These are phyloP conservation scores for Protomyces arabidopsidicola DNA, from an alignment of 1,139 yeast genomes.

Conservation along the genomic window DNA sequence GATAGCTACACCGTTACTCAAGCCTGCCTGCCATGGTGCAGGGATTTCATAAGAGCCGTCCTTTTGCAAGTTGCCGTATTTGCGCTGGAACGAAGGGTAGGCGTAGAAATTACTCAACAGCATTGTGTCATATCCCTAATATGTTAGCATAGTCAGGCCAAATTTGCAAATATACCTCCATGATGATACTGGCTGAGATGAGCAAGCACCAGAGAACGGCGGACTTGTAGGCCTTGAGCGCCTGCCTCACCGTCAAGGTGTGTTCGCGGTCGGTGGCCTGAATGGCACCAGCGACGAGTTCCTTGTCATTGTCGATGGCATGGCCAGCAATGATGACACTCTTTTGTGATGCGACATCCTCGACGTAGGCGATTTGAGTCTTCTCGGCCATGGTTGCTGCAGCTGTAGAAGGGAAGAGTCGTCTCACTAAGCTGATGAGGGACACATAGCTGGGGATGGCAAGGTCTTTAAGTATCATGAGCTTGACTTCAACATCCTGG, in stretches of 20 bases:
- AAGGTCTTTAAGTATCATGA: background rate
- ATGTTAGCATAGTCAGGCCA: background rate
- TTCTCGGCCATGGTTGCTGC: background rate
- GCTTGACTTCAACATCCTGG: background rate
- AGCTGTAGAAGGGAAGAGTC: background rate
- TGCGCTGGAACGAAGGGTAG: constrained; percentile 43
- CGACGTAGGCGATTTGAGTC: background rate
- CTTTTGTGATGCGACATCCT: background rate
- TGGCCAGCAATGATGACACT: background rate
- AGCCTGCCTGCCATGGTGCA: constrained; percentile 48
- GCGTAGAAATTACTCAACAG: constrained; percentile 46
- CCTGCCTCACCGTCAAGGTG: constrained; percentile 8
- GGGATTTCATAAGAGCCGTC: constrained; percentile 39
- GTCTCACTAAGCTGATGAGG: background rate
- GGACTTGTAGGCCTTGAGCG: constrained; percentile 37
- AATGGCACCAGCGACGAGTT: background rate
- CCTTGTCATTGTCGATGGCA: background rate
- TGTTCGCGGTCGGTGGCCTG: constrained; percentile 11
- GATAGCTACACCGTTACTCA: constrained; percentile 42
- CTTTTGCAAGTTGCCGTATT: constrained; percentile 37
- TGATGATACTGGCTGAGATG: constrained; percentile 45
- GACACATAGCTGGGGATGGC: background rate
- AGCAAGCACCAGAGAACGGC: constrained; percentile 49
- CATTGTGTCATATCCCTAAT: constrained; percentile 44
- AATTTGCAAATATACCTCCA: constrained; percentile 38